Percentiles rank a stretch among this genome's conserved stretches.
Evolutionary conservation across 2,329 filamentous ascomycete genomes (phyloP).

Genomic region (Cladophialophora yegresii): DNA sequence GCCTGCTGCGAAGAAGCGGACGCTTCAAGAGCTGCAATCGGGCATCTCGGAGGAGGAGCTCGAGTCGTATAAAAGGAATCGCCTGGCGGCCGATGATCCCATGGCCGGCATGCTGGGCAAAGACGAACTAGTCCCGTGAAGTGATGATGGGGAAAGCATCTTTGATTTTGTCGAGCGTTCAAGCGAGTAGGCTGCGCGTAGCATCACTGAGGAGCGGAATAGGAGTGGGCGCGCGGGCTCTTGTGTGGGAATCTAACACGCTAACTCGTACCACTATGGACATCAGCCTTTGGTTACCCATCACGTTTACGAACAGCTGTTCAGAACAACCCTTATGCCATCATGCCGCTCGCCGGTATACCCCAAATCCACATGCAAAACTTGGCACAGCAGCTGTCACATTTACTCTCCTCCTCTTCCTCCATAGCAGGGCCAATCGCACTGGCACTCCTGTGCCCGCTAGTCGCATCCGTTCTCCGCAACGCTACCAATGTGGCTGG

Average conservation of each 20-base stretch:
- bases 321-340: not conserved
- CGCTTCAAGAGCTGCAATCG: slow-evolving; percentile 73
- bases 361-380: not conserved
- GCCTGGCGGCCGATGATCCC: slow-evolving; percentile 72
- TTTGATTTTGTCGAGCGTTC: slow-evolving; percentile 4
- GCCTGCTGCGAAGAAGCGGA: slow-evolving; percentile 64
- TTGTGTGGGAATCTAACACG: too few species aligned
- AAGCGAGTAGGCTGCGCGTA: not conserved
- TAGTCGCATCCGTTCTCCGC: slow-evolving; percentile 3
- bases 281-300: not conserved
- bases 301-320: not conserved
- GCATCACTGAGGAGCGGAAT: not conserved
- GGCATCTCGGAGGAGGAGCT: slow-evolving; percentile 81
- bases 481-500: not conserved
- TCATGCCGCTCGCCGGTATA: not conserved
- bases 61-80: slow-evolving; percentile 79
- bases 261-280: not conserved
- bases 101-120: slow-evolving; percentile 66
- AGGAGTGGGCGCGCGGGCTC: too few species aligned
- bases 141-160: not conserved
- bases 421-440: slow-evolving; percentile 5
- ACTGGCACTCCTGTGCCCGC: not conserved
- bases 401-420: not conserved
- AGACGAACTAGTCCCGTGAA: slow-evolving; percentile 28
- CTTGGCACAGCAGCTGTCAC: slow-evolving; percentile 5